A percentile compares a stretch with the other conserved stretches of the same genome.
Evolutionary conservation across 306 rosid genomes (phyloP).

Genomic region (Dalbergia cultrata): DNA sequence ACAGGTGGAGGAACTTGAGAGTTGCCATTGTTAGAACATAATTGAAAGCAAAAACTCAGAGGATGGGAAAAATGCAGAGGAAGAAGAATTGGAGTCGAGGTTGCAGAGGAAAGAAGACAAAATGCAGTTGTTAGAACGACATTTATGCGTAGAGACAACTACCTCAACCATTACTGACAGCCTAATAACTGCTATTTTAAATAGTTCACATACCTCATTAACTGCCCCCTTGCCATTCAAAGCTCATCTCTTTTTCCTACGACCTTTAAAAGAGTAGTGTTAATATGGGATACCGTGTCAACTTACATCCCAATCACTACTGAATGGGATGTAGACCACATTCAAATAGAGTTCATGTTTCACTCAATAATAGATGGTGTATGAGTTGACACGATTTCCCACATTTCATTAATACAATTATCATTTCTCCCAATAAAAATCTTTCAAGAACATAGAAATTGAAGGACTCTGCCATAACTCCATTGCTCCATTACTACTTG

Average conservation of each 20-base stretch:
- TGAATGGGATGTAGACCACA: too few relatives aligned
- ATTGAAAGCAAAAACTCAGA: constrained; percentile 43
- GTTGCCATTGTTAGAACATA: constrained; percentile 40
- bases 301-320: too few relatives aligned
- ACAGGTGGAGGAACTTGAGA: constrained; percentile 44
- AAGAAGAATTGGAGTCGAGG: not conserved
- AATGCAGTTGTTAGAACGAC: constrained; percentile 20
- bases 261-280: too few relatives aligned
- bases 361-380: too few relatives aligned
- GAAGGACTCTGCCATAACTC: not conserved
- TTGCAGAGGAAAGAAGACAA: constrained; percentile 22
- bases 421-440: too few relatives aligned
- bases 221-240: constrained; percentile 45
- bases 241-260: not conserved
- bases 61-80: constrained; percentile 31
- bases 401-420: too few relatives aligned
- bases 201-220: constrained; percentile 40
- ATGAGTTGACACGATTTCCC: too few relatives aligned
- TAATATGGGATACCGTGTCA: too few relatives aligned
- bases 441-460: too few relatives aligned
- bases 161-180: constrained; percentile 58
- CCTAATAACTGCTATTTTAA: constrained; percentile 58
- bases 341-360: too few relatives aligned
- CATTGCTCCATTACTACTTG: not conserved
- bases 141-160: constrained; percentile 48